These are phyloP conservation scores for Tolypocladium amazonense DNA, from an alignment of 2,329 filamentous ascomycete genomes.

Conservation along the genomic window DNA sequence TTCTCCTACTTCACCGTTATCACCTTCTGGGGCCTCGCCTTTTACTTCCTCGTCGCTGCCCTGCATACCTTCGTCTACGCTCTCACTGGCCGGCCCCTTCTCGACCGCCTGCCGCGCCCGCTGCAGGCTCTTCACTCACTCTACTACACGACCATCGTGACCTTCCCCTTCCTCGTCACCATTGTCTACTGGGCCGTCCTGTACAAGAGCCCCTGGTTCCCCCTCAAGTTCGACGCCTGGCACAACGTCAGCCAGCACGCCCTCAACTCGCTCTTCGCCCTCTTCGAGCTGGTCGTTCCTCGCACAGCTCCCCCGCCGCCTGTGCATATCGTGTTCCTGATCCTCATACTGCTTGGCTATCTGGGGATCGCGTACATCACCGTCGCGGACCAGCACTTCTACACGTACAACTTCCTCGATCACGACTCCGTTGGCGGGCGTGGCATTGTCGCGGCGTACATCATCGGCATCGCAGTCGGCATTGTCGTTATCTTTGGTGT, in stretches of 20 bases:
- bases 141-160: constrained; percentile 51
- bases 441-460: constrained; percentile 50
- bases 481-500: constrained; percentile 42
- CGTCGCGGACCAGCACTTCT: constrained; percentile 57
- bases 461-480: constrained; percentile 45
- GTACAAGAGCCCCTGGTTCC: constrained; percentile 40
- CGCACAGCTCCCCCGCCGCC: constrained; percentile 50
- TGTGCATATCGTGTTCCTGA: constrained; percentile 55
- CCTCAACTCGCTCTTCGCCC: constrained; percentile 61
- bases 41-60: constrained; percentile 62
- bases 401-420: constrained; percentile 72
- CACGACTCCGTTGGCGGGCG: constrained; percentile 36
- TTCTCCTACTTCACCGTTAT: constrained; percentile 80
- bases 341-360: constrained; percentile 63
- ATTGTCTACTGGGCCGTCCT: constrained; percentile 61
- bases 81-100: constrained; percentile 38
- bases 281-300: constrained; percentile 65
- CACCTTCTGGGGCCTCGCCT: constrained; percentile 72
- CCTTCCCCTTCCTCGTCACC: constrained; percentile 58
- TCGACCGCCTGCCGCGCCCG: constrained; percentile 47
- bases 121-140: constrained; percentile 56
- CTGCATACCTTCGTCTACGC: constrained; percentile 62
- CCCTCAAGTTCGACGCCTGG: constrained; percentile 43
- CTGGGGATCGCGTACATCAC: constrained; percentile 67
- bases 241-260: constrained; percentile 63